These are phyloP conservation scores for Neurospora sp. DNA, from an alignment of 495 filamentous ascomycete species.

Conservation along the genomic window DNA sequence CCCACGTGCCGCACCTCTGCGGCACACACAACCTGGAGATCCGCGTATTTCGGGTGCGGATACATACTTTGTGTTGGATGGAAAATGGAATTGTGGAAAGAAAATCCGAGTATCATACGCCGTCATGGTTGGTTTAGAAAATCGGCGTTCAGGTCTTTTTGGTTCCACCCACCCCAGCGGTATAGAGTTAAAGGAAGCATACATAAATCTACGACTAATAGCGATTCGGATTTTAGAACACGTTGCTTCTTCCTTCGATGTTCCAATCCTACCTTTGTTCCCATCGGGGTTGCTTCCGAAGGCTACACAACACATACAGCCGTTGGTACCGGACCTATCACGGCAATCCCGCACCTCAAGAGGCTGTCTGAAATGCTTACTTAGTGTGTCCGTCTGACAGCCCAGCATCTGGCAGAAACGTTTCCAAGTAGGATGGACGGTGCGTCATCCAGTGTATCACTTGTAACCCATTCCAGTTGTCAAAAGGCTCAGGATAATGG, in stretches of 20 bases:
- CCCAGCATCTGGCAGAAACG: not conserved
- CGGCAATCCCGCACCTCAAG: not conserved
- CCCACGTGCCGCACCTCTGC: not conserved
- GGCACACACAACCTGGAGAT: not conserved
- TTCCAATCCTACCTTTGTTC: not conserved
- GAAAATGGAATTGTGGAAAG: not conserved
- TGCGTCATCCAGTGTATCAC: not conserved
- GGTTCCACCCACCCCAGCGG: not conserved
- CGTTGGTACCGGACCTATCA: not conserved
- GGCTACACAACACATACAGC: not conserved
- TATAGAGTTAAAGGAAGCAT: not conserved
- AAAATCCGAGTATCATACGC: not conserved
- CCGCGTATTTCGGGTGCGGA: not conserved
- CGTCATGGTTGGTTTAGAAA: not conserved
- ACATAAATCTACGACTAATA: not conserved
- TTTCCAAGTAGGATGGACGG: not conserved
- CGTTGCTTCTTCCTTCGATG: not conserved
- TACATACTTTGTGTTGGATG: not conserved
- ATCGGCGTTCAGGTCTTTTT: not conserved
- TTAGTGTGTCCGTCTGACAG: not conserved
- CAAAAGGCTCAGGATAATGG: not conserved
- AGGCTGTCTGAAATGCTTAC: not conserved
- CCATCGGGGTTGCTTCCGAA: not conserved
- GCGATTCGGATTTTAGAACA: not conserved
- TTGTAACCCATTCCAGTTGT: not conserved